Conservation (phyloP, 176 grass and related monocot genomes). For the Zea luxurians region DNA sequence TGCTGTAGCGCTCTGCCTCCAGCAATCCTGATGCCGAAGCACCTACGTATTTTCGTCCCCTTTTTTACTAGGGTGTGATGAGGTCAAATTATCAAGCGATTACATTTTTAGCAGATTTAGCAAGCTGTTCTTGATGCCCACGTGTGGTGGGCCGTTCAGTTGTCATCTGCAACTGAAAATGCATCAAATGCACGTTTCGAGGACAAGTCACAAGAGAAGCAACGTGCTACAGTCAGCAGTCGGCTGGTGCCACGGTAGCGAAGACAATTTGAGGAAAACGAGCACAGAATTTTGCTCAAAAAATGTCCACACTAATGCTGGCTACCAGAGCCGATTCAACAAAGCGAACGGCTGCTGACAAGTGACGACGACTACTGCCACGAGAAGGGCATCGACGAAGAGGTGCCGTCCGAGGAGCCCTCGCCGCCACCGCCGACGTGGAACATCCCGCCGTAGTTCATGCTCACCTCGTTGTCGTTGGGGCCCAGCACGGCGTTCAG, state of each 20-base stretch:
- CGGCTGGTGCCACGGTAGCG: not conserved
- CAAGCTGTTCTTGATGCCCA: not conserved
- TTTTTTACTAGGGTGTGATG: not conserved
- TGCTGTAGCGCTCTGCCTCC: too few species aligned
- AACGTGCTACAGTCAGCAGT: not conserved
- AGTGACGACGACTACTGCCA: conserved; percentile 47
- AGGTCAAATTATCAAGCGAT: not conserved
- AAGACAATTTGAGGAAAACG: conserved; percentile 7
- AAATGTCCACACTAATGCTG: conserved; percentile 41
- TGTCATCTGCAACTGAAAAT: not conserved
- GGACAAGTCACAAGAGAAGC: not conserved
- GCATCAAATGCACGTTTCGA: not conserved
- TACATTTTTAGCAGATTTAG: not conserved
- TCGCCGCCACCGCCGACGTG: conserved; percentile 39
- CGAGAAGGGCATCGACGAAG: conserved; percentile 52
- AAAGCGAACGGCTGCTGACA: conserved; percentile 2
- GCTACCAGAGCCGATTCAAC: not conserved
- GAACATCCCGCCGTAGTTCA: conserved; percentile 53
- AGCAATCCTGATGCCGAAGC: not conserved
- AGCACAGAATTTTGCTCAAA: conserved; percentile 29
- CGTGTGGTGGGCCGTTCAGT: not conserved
- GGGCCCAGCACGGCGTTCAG: conserved; percentile 39
- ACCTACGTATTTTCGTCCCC: not conserved
- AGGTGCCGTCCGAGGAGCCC: conserved; percentile 52
- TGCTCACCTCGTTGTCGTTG: conserved; percentile 36